phyloP scores from a whole-genome alignment of 116 monocot genomes.

The Cymodocea nodosa region DNA sequence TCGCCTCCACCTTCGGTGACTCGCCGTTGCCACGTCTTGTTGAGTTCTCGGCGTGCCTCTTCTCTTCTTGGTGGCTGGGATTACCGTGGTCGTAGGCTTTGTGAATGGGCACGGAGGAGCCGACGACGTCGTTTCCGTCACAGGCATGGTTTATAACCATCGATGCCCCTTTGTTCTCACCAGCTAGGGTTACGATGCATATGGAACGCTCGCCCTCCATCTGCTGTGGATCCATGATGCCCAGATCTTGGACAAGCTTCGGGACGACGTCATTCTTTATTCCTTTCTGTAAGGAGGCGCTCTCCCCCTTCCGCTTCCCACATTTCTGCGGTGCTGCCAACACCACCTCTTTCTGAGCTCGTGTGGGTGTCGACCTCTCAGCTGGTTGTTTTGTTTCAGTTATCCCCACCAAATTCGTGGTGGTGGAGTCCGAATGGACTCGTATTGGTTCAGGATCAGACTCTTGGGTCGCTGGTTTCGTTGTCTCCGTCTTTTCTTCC shows the following conservation, averaged over 20 bases:
- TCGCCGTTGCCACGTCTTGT: background rate
- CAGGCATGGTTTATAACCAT: constrained; percentile 16
- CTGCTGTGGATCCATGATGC: constrained; percentile 3
- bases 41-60: background rate
- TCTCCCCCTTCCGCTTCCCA: background rate
- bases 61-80: background rate
- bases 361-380: background rate
- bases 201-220: constrained; percentile 14
- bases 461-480: background rate
- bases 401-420: background rate
- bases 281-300: constrained; percentile 33
- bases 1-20: background rate
- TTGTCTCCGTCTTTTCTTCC: background rate
- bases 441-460: too few species aligned
- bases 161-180: constrained; percentile 65
- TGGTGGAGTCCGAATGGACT: background rate
- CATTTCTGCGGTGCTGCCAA: background rate
- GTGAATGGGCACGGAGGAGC: background rate
- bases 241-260: constrained; percentile 31
- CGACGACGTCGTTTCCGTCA: background rate
- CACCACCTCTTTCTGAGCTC: too few species aligned
- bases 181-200: constrained; percentile 62
- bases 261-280: constrained; percentile 50
- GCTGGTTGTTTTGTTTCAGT: background rate
- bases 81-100: background rate